phyloP scores from a whole-genome alignment of 768 basidiomycete species.

The Mycena venus region DNA sequence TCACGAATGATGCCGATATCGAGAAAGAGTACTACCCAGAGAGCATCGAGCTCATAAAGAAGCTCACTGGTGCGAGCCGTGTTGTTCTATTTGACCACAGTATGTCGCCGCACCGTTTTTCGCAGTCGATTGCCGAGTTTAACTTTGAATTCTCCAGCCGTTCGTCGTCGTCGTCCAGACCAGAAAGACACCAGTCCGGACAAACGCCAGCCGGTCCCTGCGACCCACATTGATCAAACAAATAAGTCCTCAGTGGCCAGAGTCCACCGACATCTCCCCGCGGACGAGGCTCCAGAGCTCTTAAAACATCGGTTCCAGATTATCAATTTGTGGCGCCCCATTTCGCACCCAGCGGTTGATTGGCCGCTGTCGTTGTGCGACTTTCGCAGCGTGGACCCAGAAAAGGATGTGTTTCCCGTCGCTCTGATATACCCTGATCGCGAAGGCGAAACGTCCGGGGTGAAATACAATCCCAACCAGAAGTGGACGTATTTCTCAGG shows the following conservation, averaged over 20 bases:
- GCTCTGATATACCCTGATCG: constrained; percentile 62
- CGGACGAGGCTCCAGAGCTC: constrained; percentile 57
- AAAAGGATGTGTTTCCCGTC: constrained; percentile 58
- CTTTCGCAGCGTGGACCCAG: constrained; percentile 57
- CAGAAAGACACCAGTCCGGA: constrained; percentile 48
- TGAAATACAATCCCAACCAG: constrained; percentile 60
- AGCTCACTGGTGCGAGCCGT: constrained; percentile 69
- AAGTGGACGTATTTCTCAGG: constrained; percentile 62
- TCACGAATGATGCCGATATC: constrained; percentile 66
- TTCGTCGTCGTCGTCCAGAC: constrained; percentile 60
- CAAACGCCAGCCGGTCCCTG: constrained; percentile 60
- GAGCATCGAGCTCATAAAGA: constrained; percentile 68
- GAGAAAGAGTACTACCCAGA: constrained; percentile 72
- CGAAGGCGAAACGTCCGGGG: constrained; percentile 65
- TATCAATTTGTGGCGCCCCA: constrained; percentile 74
- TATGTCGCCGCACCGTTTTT: constrained; percentile 40
- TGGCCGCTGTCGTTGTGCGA: constrained; percentile 68
- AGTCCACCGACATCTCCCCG: constrained; percentile 65
- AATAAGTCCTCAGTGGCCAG: constrained; percentile 56
- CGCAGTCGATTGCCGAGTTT: neutral
- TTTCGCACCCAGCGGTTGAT: constrained; percentile 60
- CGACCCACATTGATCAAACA: constrained; percentile 69
- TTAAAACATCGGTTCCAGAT: constrained; percentile 67
- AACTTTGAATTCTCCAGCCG: constrained; percentile 44
- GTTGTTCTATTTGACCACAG: constrained; percentile 79